These are phyloP conservation scores for Thelephora ganbajun DNA, from an alignment of 768 basidiomycete species.

Conservation along the genomic window DNA sequence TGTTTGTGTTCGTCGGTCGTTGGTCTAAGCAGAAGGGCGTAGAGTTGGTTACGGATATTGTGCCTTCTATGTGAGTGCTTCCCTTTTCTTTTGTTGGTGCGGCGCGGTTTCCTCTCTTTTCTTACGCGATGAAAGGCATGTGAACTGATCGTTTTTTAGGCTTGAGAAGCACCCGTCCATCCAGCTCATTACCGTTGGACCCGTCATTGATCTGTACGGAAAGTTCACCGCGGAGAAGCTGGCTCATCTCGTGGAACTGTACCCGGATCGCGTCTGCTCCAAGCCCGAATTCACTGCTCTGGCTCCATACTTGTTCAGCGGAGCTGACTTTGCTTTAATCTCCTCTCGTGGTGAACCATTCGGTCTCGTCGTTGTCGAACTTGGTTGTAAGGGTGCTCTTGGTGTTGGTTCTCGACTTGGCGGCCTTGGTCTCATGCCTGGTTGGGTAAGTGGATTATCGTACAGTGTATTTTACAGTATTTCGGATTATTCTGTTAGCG, in stretches of 20 bases:
- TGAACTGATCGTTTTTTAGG: constrained; percentile 23
- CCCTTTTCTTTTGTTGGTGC: neutral
- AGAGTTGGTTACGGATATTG: constrained; percentile 89
- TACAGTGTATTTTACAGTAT: neutral
- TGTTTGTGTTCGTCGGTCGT: constrained; percentile 95
- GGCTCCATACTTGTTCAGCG: too few relatives aligned
- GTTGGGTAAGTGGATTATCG: constrained; percentile 56
- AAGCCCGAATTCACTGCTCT: constrained; percentile 93
- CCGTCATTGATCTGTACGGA: constrained; percentile 91
- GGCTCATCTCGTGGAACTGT: constrained; percentile 85
- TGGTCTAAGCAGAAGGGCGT: constrained; percentile 99
- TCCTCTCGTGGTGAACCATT: constrained; percentile 95
- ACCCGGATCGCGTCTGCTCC: constrained; percentile 88
- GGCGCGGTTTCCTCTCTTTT: constrained; percentile 3
- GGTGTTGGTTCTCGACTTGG: constrained; percentile 91
- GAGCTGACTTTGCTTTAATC: constrained; percentile 92
- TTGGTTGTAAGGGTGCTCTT: constrained; percentile 90
- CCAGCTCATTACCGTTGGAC: constrained; percentile 81
- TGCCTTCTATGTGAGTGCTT: constrained; percentile 65
- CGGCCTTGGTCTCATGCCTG: constrained; percentile 93
- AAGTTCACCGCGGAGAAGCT: constrained; percentile 93
- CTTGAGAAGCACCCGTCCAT: constrained; percentile 77
- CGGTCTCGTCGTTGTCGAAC: constrained; percentile 91
- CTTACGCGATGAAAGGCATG: neutral
- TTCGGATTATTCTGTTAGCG: constrained; percentile 52